Evolutionary conservation across 2,329 filamentous ascomycete species (phyloP).

Genomic region (Trichoderma arundinaceum): DNA sequence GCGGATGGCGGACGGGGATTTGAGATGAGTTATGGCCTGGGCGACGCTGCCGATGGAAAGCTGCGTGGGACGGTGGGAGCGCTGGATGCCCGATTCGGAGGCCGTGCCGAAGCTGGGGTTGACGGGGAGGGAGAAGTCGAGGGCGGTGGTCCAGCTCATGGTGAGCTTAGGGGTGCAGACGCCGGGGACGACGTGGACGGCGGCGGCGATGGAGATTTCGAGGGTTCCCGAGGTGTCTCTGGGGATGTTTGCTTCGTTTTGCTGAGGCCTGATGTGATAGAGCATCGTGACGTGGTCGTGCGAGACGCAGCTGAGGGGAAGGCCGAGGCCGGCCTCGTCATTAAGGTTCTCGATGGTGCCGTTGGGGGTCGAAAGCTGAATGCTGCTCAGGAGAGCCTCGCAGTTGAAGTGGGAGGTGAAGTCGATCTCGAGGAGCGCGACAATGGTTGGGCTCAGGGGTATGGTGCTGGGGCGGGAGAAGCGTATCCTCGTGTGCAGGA

Average conservation of each 20-base stretch:
- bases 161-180: conserved; percentile 65
- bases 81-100: conserved; percentile 62
- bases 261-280: conserved; percentile 66
- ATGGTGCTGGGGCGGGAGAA: conserved; percentile 69
- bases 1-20: conserved; percentile 61
- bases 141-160: conserved; percentile 70
- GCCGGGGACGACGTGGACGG: conserved; percentile 60
- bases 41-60: conserved; percentile 64
- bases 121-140: conserved; percentile 71
- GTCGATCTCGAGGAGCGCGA: conserved; percentile 76
- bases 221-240: conserved; percentile 60
- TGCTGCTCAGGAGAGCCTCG: conserved; percentile 65
- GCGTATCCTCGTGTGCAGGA: conserved; percentile 73
- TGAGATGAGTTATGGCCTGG: conserved; percentile 59
- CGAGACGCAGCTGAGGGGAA: conserved; percentile 67
- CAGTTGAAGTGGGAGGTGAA: conserved; percentile 73
- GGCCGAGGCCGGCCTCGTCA: conserved; percentile 51
- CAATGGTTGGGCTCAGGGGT: conserved; percentile 64
- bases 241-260: conserved; percentile 49
- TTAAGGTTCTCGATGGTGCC: conserved; percentile 65
- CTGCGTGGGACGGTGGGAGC: conserved; percentile 66
- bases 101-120: conserved; percentile 66
- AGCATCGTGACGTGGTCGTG: conserved; percentile 78
- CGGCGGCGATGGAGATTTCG: conserved; percentile 65
- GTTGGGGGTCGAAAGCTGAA: conserved; percentile 62